Conservation (phyloP, 176 grass and related monocot genomes). For the Sorghum bicolor region DNA sequence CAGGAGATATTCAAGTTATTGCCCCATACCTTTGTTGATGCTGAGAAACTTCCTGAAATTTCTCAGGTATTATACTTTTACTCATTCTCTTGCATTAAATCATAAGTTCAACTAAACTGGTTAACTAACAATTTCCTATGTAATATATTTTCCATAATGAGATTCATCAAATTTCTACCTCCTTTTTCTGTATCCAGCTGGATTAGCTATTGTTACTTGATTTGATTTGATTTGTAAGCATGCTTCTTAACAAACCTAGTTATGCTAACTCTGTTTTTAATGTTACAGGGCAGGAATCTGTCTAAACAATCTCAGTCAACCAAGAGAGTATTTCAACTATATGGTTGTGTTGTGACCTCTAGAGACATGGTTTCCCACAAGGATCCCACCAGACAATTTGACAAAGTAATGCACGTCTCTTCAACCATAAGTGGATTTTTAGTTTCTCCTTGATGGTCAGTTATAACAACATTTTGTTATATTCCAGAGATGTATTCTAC, state of each 20-base stretch:
- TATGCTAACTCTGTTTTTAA: slow-evolving; percentile 16
- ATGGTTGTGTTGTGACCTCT: slow-evolving; percentile 81
- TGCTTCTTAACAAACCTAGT: not conserved
- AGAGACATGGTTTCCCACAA: slow-evolving; percentile 89
- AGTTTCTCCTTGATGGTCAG: not conserved
- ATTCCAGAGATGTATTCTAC: not conserved
- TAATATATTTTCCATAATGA: slow-evolving; percentile 15
- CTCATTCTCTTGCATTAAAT: slow-evolving; percentile 20
- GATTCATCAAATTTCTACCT: not conserved
- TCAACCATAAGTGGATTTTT: not conserved
- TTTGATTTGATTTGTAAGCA: not conserved
- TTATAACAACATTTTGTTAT: not conserved
- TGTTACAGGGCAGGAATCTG: slow-evolving; percentile 46
- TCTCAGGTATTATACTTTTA: slow-evolving; percentile 52
- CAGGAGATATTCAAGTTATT: slow-evolving; percentile 99
- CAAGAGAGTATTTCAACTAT: slow-evolving; percentile 75
- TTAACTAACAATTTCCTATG: not conserved
- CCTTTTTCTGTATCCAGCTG: not conserved
- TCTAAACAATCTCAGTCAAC: slow-evolving; percentile 56
- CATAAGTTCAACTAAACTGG: slow-evolving; percentile 18
- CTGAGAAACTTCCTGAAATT: slow-evolving; percentile 75
- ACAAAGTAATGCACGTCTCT: slow-evolving; percentile 62
- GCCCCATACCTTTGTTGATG: slow-evolving; percentile 73
- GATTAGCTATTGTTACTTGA: not conserved
- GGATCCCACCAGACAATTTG: slow-evolving; percentile 61